A percentile compares a stretch with the other conserved stretches of the same genome.
Conservation (phyloP, 225 moss, liverwort and hornwort species). For the Polytrichum commune region DNA sequence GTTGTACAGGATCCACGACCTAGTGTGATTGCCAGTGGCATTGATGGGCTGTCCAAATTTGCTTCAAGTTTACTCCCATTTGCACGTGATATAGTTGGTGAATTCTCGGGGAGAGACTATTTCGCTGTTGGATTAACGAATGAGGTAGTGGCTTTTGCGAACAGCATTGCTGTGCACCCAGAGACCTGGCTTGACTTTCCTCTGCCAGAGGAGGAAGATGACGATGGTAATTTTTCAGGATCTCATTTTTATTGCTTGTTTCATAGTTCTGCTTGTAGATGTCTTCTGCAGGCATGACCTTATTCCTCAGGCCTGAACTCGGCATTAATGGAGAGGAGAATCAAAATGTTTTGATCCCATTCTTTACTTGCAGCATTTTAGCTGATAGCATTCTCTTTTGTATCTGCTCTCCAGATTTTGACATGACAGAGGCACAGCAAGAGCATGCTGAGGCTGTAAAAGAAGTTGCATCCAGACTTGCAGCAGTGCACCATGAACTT, state of each 20-base stretch:
- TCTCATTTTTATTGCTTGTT: neutral
- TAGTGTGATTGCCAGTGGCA: conserved; percentile 64
- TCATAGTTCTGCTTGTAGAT: no score
- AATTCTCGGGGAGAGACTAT: conserved; percentile 48
- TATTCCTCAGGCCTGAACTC: no score
- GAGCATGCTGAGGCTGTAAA: conserved; percentile 71
- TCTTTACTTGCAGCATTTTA: no score
- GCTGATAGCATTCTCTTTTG: no score
- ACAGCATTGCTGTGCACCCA: conserved; percentile 89
- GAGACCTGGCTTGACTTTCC: conserved; percentile 99
- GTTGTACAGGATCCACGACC: conserved; percentile 55
- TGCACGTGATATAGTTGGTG: conserved; percentile 55
- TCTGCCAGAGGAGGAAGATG: conserved; percentile 59
- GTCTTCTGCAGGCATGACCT: no score
- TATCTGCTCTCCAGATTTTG: conserved; percentile 50
- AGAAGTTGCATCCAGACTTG: conserved; percentile 59
- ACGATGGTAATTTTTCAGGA: conserved; percentile 51
- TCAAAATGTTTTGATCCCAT: no score
- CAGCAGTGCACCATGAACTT: conserved; percentile 76
- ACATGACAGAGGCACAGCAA: conserved; percentile 61
- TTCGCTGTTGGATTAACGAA: conserved; percentile 69
- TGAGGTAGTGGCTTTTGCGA: conserved; percentile 78
- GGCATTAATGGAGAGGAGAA: no score
- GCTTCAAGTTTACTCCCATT: conserved; percentile 74
- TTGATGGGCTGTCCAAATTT: conserved; percentile 82